Conservation (phyloP, 2,329 filamentous ascomycete genomes). For the Fusarium cyanostomum region DNA sequence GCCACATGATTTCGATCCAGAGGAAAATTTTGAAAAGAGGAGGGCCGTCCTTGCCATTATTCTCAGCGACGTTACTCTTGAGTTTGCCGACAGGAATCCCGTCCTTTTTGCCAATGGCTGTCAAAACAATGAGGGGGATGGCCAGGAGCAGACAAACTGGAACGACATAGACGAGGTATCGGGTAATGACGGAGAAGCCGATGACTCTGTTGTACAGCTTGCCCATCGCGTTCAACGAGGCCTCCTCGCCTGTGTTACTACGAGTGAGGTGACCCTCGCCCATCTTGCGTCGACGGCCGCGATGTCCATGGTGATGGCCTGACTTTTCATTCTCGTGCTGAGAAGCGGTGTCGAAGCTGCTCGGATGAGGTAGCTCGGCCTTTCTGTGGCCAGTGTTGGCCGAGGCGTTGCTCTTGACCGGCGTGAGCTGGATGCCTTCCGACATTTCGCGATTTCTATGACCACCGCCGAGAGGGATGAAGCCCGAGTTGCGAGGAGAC, state of each 20-base stretch:
- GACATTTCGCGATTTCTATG: constrained; percentile 47
- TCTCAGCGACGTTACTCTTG: constrained; percentile 1
- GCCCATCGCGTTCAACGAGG: constrained; percentile 71
- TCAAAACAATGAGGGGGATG: constrained; percentile 67
- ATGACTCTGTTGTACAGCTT: constrained; percentile 72
- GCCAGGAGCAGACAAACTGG: constrained; percentile 70
- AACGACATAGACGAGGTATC: constrained; percentile 74
- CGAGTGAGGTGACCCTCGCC: constrained; percentile 52
- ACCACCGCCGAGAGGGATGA: constrained; percentile 54
- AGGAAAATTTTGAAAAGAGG: constrained; percentile 70
- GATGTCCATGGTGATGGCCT: constrained; percentile 47
- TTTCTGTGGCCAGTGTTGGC: constrained; percentile 62
- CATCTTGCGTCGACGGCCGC: constrained; percentile 62
- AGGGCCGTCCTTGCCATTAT: constrained; percentile 49
- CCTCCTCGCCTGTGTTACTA: constrained; percentile 62
- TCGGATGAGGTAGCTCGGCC: constrained; percentile 47
- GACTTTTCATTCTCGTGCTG: constrained; percentile 57
- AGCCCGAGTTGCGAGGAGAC: constrained; percentile 55
- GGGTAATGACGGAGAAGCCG: constrained; percentile 69
- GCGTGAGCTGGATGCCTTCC: constrained; percentile 63
- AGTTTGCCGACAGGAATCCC: constrained; percentile 26
- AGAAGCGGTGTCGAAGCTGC: constrained; percentile 47
- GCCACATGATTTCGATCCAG: constrained; percentile 76
- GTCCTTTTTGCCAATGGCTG: constrained; percentile 50
- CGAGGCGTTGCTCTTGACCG: constrained; percentile 64